A percentile compares a stretch with the other conserved stretches of the same genome.
These are phyloP conservation scores for Geotrichum restrictum DNA, from an alignment of 1,139 yeast species.

Conservation along the genomic window DNA sequence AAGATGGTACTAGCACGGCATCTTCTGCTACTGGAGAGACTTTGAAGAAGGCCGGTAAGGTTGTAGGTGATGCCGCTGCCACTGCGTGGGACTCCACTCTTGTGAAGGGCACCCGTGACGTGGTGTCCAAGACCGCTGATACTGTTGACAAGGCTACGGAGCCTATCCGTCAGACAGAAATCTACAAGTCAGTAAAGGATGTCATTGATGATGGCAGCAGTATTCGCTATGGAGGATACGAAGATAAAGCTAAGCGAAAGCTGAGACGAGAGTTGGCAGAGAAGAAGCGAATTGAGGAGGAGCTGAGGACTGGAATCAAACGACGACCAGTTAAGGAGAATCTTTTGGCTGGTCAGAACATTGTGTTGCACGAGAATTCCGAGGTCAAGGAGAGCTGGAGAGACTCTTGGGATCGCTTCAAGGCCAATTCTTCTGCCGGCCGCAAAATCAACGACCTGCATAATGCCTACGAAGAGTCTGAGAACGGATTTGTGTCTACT, in stretches of 20 bases:
- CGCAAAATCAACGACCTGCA: conserved; percentile 58
- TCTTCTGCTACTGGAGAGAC: conserved; percentile 77
- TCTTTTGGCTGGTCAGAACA: conserved; percentile 80
- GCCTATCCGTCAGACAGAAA: conserved; percentile 87
- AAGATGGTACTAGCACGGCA: conserved; percentile 37
- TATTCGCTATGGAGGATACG: conserved; percentile 88
- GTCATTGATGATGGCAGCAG: conserved; percentile 90
- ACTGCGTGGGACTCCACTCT: conserved; percentile 97
- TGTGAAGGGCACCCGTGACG: conserved; percentile 79
- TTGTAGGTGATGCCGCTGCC: conserved; percentile 81
- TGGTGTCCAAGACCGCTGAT: conserved; percentile 76
- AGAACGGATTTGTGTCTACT: conserved; percentile 81
- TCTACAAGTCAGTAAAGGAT: conserved; percentile 82
- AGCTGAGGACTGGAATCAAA: conserved; percentile 55
- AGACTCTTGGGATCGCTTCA: conserved; percentile 50
- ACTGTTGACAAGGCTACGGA: conserved; percentile 76
- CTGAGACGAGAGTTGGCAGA: conserved; percentile 51
- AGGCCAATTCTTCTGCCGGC: conserved; percentile 59
- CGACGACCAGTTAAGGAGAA: conserved; percentile 66
- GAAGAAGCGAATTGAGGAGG: conserved; percentile 46
- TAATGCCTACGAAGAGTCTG: conserved; percentile 78
- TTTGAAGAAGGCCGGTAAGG: conserved; percentile 86
- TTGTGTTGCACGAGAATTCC: conserved; percentile 82
- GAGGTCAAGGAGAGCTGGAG: conserved; percentile 67
- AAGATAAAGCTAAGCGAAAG: conserved; percentile 78